Base-by-base conservation (phyloP, 2,329 filamentous ascomycete species). In the Seiridium unicorne region DNA sequence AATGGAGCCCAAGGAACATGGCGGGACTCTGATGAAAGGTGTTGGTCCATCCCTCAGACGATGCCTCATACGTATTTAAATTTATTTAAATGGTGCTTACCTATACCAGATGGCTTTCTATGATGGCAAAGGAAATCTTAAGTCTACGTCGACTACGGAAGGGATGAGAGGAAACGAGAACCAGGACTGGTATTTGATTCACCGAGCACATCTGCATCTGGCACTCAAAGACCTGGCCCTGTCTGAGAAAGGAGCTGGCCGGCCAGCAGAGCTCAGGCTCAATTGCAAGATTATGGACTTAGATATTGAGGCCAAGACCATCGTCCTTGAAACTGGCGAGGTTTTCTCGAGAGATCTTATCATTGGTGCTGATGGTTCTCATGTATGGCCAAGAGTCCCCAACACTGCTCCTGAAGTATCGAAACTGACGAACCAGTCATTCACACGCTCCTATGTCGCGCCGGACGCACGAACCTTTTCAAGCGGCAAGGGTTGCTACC, bases 401-500 rank as follows among this genome's bases (percentile, higher is more conserved):
- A 36, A 2, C 11, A 18, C n/a, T 36, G 11, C 18, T 26, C 18
- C 18, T 26, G 18, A 26, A 26, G 18, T 26, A 26, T 26, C 18
- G 2, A 26, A 26, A 26, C 18, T 26, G 2, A 26, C 18, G 18
- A 26, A 26, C 1, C 9, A 68, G 65, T 67, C 66, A 31, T 63
- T 56, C 32, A 66, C 75, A 2, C 77, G 74, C 55, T 76, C 71
- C 51, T 78, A 83, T 0, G 69, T 76, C 1, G 72, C 75, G 32
- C 73, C 84, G 0, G 74, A 65, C 11, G 65, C 58, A n/a, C 68
- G 60, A 31, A 70, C 77, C 1, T 77, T 78, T 54, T 72, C 74
- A 35, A 80, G 78, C 3, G 84, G 84, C 3, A 84, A 84, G 66
- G 82, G 79, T 49, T 83, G 84, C 1, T 87, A 85, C 67, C 77